Conservation (phyloP, 495 filamentous ascomycete genomes). For the Tuber calosporum region DNA sequence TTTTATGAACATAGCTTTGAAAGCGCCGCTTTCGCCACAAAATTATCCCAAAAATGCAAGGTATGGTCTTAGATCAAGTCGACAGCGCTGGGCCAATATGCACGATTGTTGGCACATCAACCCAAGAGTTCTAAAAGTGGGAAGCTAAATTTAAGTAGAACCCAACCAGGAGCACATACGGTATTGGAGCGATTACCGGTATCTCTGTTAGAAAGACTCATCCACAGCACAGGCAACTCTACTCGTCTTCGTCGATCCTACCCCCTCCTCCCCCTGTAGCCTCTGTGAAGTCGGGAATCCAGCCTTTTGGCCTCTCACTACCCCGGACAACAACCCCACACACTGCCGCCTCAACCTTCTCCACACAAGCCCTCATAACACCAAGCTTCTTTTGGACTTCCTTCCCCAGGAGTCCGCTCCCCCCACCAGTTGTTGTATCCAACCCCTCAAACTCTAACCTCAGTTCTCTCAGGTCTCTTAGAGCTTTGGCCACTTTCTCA, state of each 20-base stretch:
- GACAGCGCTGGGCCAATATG: neutral
- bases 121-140: neutral
- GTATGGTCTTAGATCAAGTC: neutral
- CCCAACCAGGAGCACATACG: neutral
- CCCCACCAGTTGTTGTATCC: conserved; percentile 34
- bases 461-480: conserved; percentile 45
- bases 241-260: conserved; percentile 42
- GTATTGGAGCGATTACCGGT: neutral
- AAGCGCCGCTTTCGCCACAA: neutral
- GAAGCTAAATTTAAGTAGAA: neutral
- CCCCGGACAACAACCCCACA: conserved; percentile 83
- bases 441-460: conserved; percentile 66
- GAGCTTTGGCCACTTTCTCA: conserved; percentile 21
- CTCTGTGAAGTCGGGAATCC: conserved; percentile 71
- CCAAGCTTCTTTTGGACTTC: conserved; percentile 72
- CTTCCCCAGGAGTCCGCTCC: conserved; percentile 46
- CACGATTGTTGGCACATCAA: neutral
- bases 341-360: conserved; percentile 84
- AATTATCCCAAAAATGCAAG: neutral
- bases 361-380: conserved; percentile 79
- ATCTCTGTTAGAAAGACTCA: neutral
- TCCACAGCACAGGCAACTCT: neutral
- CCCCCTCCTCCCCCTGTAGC: neutral
- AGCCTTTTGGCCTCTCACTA: conserved; percentile 80
- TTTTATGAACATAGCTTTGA: neutral